phyloP scores from a whole-genome alignment of 1,284 basidiomycete genomes.

The Mycena sp. region DNA sequence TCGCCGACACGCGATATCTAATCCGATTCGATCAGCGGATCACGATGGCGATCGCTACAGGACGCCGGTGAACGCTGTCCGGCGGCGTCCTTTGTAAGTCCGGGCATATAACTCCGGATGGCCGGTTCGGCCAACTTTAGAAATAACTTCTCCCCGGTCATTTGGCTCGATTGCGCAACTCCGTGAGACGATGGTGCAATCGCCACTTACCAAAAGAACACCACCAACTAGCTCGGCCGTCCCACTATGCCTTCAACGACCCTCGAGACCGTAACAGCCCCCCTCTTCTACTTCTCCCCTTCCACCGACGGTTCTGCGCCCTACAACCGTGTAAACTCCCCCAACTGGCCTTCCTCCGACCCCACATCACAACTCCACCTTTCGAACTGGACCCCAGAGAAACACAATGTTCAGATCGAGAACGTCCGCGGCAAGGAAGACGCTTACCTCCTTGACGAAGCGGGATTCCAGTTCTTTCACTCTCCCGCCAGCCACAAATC shows the following conservation, averaged over 20 bases:
- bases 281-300: constrained; percentile 25
- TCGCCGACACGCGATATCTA: too few relatives aligned
- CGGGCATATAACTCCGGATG: too few relatives aligned
- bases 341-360: constrained; percentile 21
- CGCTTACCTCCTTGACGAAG: constrained; percentile 56
- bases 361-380: constrained; percentile 17
- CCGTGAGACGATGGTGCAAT: constrained; percentile 20
- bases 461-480: constrained; percentile 64
- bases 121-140: constrained; percentile 15
- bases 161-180: constrained; percentile 19
- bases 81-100: too few relatives aligned
- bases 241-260: constrained; percentile 22
- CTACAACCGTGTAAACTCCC: constrained; percentile 23
- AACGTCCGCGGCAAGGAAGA: constrained; percentile 65
- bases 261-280: constrained; percentile 17
- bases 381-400: constrained; percentile 20
- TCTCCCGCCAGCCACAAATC: constrained; percentile 51
- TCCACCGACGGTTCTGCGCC: constrained; percentile 21
- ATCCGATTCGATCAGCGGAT: too few relatives aligned
- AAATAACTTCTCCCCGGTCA: constrained; percentile 9
- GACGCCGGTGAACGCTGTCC: too few relatives aligned
- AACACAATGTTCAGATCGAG: constrained; percentile 48
- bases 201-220: constrained; percentile 15
- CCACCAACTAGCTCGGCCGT: constrained; percentile 10
- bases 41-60: too few relatives aligned